These are phyloP conservation scores for Neurospora sp. DNA, from an alignment of 495 filamentous ascomycete genomes.

Conservation along the genomic window DNA sequence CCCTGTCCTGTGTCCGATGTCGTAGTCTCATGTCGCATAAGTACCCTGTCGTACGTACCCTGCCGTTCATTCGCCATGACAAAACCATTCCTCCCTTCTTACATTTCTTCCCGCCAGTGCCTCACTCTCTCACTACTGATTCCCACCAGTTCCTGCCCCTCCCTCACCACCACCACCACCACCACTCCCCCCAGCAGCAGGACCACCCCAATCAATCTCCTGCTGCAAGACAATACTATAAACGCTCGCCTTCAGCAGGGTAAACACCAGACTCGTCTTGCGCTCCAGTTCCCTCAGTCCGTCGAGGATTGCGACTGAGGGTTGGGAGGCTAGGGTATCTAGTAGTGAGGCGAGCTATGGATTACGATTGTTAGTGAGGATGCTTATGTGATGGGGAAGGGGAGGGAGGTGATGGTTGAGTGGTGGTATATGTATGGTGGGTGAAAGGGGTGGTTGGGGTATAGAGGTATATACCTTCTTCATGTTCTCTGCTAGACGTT, in stretches of 20 bases:
- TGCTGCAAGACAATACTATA: conserved; percentile 98
- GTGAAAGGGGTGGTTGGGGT: neutral
- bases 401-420: neutral
- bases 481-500: conserved; percentile 77
- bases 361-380: neutral
- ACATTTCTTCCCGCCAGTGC: neutral
- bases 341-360: conserved; percentile 51
- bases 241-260: conserved; percentile 91
- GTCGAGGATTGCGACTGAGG: conserved; percentile 67
- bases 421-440: conserved; percentile 6
- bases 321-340: conserved; percentile 49
- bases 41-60: neutral
- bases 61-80: neutral
- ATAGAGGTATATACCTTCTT: conserved; percentile 57
- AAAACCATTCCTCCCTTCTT: neutral
- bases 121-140: neutral
- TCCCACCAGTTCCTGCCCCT: neutral
- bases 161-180: neutral
- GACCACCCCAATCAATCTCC: conserved; percentile 59
- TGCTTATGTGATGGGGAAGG: too few relatives aligned
- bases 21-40: neutral
- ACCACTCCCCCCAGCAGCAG: neutral
- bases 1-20: neutral
- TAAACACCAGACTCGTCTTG: conserved; percentile 90
- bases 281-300: conserved; percentile 79